These are phyloP conservation scores for Pulveroboletus sp. DNA, from an alignment of 768 basidiomycete genomes.

Conservation along the genomic window DNA sequence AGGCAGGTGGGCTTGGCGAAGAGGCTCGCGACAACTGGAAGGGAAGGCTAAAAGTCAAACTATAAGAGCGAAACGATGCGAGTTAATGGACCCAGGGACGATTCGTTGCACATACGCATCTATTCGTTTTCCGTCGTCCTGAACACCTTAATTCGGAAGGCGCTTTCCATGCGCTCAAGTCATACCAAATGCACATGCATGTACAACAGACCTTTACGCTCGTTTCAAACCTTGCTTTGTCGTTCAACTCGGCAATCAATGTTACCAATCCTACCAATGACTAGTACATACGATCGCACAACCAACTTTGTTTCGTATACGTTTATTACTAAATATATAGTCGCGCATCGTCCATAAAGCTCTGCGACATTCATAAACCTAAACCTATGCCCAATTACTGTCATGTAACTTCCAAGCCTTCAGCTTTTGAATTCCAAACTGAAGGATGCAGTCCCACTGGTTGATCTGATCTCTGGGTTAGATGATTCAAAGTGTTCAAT, in stretches of 20 bases:
- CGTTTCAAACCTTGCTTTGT: not conserved
- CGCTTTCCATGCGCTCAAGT: not conserved
- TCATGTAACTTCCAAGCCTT: too few species aligned
- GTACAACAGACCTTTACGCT: not conserved
- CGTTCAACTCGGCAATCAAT: not conserved
- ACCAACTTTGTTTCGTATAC: not conserved
- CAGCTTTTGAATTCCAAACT: too few species aligned
- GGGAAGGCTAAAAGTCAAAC: slow-evolving; percentile 21
- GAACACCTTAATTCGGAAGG: too few species aligned
- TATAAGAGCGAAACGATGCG: slow-evolving; percentile 13
- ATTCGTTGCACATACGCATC: not conserved
- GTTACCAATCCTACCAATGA: too few species aligned
- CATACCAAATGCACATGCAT: too few species aligned
- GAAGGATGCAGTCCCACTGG: too few species aligned
- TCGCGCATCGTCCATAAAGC: too few species aligned
- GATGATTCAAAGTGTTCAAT: too few species aligned
- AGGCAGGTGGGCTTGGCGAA: slow-evolving; percentile 48
- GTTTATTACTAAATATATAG: not conserved
- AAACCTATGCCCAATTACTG: too few species aligned
- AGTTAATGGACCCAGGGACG: not conserved
- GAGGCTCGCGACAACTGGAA: slow-evolving; percentile 19
- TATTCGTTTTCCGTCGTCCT: too few species aligned
- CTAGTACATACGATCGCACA: not conserved
- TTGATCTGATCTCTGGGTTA: too few species aligned
- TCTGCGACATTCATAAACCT: too few species aligned